These are phyloP conservation scores for Corynascus novoguineensis DNA, from an alignment of 495 filamentous ascomycete genomes.

Conservation along the genomic window DNA sequence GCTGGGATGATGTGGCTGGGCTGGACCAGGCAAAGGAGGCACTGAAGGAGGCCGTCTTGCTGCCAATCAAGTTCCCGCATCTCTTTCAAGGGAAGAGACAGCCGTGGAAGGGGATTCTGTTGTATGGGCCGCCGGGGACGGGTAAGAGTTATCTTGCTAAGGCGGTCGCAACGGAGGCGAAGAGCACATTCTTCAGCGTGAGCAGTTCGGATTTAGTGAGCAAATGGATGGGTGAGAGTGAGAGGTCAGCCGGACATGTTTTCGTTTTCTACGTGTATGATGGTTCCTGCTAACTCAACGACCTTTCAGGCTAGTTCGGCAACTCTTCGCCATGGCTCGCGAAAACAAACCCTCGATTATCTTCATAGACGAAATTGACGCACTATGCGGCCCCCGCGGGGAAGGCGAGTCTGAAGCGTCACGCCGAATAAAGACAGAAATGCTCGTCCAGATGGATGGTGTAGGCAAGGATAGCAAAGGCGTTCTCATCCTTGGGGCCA, in stretches of 20 bases:
- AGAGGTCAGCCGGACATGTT: constrained; percentile 57
- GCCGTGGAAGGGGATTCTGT: constrained; percentile 95
- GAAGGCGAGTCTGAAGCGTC: constrained; percentile 98
- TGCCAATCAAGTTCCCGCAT: constrained; percentile 98
- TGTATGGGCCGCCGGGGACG: constrained; percentile 94
- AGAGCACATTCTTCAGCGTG: constrained; percentile 99
- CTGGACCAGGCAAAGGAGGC: constrained; percentile 93
- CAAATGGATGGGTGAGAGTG: constrained; percentile 99
- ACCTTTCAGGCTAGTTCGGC: constrained; percentile 80
- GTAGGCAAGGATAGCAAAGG: constrained; percentile 91
- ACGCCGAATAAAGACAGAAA: constrained; percentile 94
- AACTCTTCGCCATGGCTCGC: constrained; percentile 94
- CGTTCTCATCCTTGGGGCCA: constrained; percentile 90
- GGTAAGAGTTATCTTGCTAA: constrained; percentile 97
- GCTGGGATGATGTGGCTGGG: constrained; percentile 98
- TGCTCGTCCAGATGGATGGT: constrained; percentile 99
- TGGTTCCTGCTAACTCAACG: neutral
- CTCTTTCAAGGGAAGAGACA: constrained; percentile 94
- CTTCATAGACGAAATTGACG: constrained; percentile 99
- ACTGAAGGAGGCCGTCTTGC: constrained; percentile 91
- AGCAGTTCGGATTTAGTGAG: constrained; percentile 93
- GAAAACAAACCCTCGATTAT: constrained; percentile 98
- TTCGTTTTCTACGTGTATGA: neutral
- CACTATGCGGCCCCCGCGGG: constrained; percentile 89
- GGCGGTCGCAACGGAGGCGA: constrained; percentile 95